Percentiles rank a stretch among this genome's conserved stretches.
phyloP scores from a whole-genome alignment of 1,139 yeast species.

The Zhuliangozyma parablackwelliae region DNA sequence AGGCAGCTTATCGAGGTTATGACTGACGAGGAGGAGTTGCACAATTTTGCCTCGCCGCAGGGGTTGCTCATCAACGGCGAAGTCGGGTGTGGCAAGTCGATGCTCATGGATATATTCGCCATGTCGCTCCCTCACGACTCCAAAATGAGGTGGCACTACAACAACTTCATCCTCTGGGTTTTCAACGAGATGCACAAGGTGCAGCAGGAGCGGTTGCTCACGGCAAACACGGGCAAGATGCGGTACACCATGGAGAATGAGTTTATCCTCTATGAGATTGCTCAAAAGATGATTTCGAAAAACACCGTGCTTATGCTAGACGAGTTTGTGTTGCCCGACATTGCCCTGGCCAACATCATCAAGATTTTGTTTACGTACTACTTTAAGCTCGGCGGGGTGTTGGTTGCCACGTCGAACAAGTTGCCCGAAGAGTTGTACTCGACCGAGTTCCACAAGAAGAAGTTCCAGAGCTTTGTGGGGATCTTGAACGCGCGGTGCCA shows the following conservation, averaged over 20 bases:
- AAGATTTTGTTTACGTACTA: slow-evolving; percentile 62
- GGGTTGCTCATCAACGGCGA: slow-evolving; percentile 68
- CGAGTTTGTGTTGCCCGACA: slow-evolving; percentile 73
- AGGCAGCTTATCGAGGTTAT: slow-evolving; percentile 43
- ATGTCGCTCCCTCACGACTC: slow-evolving; percentile 57
- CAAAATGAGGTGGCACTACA: slow-evolving; percentile 69
- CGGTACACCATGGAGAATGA: slow-evolving; percentile 53
- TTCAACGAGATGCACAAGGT: slow-evolving; percentile 58
- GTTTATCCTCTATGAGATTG: slow-evolving; percentile 61
- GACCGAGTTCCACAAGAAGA: slow-evolving; percentile 55
- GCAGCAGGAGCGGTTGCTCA: slow-evolving; percentile 37
- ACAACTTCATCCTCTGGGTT: slow-evolving; percentile 66
- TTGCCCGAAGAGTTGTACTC: slow-evolving; percentile 69
- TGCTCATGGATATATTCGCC: slow-evolving; percentile 72
- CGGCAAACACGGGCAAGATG: slow-evolving; percentile 24
- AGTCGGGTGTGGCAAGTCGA: slow-evolving; percentile 73
- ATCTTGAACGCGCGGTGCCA: slow-evolving; percentile 60
- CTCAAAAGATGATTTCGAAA: slow-evolving; percentile 56
- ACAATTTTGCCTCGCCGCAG: slow-evolving; percentile 55
- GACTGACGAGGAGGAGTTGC: slow-evolving; percentile 60
- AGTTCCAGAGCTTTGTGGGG: slow-evolving; percentile 53
- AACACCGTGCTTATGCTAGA: slow-evolving; percentile 62
- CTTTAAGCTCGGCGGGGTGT: slow-evolving; percentile 69
- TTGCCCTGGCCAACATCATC: slow-evolving; percentile 65
- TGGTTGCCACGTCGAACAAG: slow-evolving; percentile 69